Evolutionary conservation across 768 basidiomycete species (phyloP).

Genomic region (Leccinum variicolor): DNA sequence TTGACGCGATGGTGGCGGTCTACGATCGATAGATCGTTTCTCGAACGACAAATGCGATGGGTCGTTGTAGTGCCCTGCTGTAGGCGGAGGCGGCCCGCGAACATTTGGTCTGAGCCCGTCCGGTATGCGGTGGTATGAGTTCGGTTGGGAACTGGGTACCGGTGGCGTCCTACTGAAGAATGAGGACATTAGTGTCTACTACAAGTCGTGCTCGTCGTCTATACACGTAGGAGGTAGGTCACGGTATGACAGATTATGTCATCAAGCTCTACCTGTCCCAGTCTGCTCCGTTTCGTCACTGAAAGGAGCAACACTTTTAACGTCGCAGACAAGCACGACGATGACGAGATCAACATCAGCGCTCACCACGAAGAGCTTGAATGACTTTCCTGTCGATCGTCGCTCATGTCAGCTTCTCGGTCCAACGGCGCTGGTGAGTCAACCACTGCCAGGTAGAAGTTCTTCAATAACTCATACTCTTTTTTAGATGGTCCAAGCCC

Average conservation of each 20-base stretch:
- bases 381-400: conserved; percentile 39
- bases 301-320: neutral
- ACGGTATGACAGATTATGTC: neutral
- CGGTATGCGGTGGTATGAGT: conserved; percentile 44
- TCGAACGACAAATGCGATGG: conserved; percentile 48
- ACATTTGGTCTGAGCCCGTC: conserved; percentile 35
- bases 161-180: conserved; percentile 45
- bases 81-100: conserved; percentile 33
- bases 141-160: conserved; percentile 31
- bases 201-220: too few species aligned
- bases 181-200: conserved; percentile 21
- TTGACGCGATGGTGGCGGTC: conserved; percentile 33
- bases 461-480: neutral
- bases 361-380: conserved; percentile 6
- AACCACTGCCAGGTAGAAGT: neutral
- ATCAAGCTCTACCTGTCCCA: neutral
- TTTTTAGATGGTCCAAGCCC: conserved; percentile 68
- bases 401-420: conserved; percentile 44
- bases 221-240: too few species aligned
- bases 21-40: conserved; percentile 44
- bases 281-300: neutral
- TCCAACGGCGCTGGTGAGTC: conserved; percentile 43
- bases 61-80: conserved; percentile 51
- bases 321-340: neutral
- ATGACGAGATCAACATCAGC: conserved; percentile 11